Evolutionary conservation across 352 stramenopile species (phyloP).

Genomic region (Globisporangium recalcitrans): DNA sequence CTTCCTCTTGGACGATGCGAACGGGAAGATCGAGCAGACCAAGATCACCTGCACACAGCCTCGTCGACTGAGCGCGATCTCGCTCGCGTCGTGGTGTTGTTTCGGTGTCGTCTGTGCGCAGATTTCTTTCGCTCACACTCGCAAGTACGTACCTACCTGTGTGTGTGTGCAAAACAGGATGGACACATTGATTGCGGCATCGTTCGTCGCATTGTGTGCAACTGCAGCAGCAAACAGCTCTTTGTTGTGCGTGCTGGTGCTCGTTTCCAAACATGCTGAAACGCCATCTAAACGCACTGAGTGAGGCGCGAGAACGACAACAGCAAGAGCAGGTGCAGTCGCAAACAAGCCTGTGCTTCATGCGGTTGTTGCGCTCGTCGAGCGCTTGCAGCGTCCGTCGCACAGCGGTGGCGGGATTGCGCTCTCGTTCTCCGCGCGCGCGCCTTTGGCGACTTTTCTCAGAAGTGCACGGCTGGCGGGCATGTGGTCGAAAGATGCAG

Average conservation of each 20-base stretch:
- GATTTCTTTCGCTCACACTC: background rate
- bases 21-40: too few species aligned
- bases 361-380: background rate
- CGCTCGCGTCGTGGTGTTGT: too few species aligned
- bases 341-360: background rate
- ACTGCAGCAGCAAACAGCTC: background rate
- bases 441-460: background rate
- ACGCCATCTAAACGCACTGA: too few species aligned
- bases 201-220: background rate
- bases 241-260: background rate
- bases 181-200: background rate
- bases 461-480: background rate
- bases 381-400: background rate
- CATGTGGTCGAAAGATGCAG: background rate
- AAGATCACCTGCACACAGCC: too few species aligned
- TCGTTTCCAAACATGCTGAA: too few species aligned
- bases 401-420: background rate
- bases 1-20: too few species aligned
- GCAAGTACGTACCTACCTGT: too few species aligned
- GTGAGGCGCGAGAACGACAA: too few species aligned
- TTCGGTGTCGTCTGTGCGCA: background rate
- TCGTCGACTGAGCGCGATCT: too few species aligned
- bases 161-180: background rate
- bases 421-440: background rate
- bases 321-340: too few species aligned